Evolutionary conservation across 257 asterid species (phyloP).

Genomic region (Capsicum pubescens): DNA sequence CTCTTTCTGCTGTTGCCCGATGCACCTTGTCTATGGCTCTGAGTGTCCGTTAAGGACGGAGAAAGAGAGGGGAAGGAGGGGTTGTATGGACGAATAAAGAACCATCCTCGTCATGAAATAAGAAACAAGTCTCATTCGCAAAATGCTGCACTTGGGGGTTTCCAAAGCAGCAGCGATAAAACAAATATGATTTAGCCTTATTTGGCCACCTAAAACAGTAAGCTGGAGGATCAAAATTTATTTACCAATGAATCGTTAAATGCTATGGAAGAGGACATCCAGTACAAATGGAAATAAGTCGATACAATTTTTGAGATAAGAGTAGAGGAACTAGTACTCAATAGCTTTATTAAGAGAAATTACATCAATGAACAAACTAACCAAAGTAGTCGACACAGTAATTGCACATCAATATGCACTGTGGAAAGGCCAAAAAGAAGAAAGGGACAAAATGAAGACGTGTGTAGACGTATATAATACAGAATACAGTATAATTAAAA

Average conservation of each 20-base stretch:
- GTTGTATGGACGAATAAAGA: background rate
- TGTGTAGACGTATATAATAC: slow-evolving; percentile 14
- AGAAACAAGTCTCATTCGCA: background rate
- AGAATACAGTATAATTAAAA: background rate
- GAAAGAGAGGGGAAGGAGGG: background rate
- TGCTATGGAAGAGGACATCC: background rate
- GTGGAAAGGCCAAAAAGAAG: background rate
- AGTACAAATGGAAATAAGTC: background rate
- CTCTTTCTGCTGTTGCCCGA: background rate
- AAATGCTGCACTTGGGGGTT: background rate
- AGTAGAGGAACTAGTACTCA: slow-evolving; percentile 11
- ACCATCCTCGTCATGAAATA: background rate
- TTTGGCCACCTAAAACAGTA: background rate
- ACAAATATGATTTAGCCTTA: background rate
- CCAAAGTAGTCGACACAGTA: background rate
- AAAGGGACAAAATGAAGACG: background rate
- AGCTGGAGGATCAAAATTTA: background rate
- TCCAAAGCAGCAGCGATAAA: background rate
- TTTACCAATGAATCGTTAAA: background rate
- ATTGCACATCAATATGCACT: background rate
- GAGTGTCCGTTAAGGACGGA: background rate
- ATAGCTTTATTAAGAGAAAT: slow-evolving; percentile 9
- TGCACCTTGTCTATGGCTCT: background rate
- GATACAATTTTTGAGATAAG: background rate
- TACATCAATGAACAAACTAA: slow-evolving; percentile 27